Conservation (phyloP, 2,329 filamentous ascomycete genomes). For the Ophiostoma sp. region DNA sequence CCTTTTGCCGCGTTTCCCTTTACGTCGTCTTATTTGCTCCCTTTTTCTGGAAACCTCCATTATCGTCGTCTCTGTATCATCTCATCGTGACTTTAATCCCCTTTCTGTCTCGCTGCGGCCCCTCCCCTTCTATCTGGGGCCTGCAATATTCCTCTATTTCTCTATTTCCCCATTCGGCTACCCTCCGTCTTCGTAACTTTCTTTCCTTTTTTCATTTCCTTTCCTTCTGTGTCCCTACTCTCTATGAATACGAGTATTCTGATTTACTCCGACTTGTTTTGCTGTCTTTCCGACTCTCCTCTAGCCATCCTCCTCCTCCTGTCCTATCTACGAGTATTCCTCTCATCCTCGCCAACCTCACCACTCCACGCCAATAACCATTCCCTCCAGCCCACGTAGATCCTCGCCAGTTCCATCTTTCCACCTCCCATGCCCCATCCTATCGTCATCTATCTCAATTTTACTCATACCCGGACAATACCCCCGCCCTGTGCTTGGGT, state of each 20-base stretch:
- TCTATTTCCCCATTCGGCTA: conserved; percentile 11
- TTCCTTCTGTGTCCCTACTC: not conserved
- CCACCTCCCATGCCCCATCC: too few relatives aligned
- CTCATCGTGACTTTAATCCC: not conserved
- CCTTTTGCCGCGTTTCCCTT: not conserved
- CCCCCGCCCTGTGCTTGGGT: conserved; percentile 5
- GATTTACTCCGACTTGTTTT: too few relatives aligned
- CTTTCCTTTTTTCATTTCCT: not conserved
- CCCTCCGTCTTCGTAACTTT: not conserved
- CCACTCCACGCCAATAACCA: too few relatives aligned
- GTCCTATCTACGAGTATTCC: not conserved
- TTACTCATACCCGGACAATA: not conserved
- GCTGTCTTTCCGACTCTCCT: not conserved
- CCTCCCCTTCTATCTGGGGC: conserved; percentile 1
- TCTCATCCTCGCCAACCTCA: too few relatives aligned
- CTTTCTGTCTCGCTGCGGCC: not conserved
- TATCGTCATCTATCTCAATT: too few relatives aligned
- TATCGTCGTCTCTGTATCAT: not conserved
- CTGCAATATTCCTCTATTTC: conserved; percentile 1
- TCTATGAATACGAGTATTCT: too few relatives aligned
- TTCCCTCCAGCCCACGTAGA: too few relatives aligned
- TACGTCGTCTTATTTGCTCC: not conserved
- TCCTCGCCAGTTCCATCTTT: too few relatives aligned
- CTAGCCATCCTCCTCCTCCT: not conserved
- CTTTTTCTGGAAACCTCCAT: not conserved